A percentile compares a stretch with the other conserved stretches of the same genome.
Evolutionary conservation across 306 rosid species (phyloP).

Genomic region (Hippophae rhamnoides): DNA sequence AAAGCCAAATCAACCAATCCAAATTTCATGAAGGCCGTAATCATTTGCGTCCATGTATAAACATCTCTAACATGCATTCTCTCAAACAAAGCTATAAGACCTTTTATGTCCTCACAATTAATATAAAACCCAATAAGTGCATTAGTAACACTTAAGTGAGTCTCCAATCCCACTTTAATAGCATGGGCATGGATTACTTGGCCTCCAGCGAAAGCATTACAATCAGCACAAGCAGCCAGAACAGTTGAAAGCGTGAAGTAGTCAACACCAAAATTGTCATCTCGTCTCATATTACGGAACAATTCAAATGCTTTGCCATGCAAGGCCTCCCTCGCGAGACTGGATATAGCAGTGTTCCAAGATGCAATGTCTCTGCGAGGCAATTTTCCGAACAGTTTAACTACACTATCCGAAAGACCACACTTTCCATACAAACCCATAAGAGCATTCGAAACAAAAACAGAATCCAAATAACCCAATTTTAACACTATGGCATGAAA

Average conservation of each 20-base stretch:
- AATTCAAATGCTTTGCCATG: constrained; percentile 31
- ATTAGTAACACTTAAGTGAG: constrained; percentile 60
- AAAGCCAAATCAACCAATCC: constrained; percentile 51
- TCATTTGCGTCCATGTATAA: constrained; percentile 67
- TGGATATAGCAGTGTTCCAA: constrained; percentile 58
- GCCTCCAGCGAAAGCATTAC: constrained; percentile 37
- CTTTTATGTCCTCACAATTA: constrained; percentile 33
- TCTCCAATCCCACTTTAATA: constrained; percentile 52
- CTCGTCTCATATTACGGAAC: constrained; percentile 38
- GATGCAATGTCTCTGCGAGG: constrained; percentile 48
- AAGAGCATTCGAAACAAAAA: constrained; percentile 58
- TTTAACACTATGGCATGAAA: constrained; percentile 54
- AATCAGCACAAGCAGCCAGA: constrained; percentile 42
- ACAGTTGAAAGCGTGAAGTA: constrained; percentile 56
- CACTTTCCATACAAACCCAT: constrained; percentile 49
- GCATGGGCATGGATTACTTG: constrained; percentile 51
- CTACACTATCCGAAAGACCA: constrained; percentile 28
- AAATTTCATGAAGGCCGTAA: constrained; percentile 52
- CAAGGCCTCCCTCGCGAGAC: constrained; percentile 38
- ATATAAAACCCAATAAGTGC: constrained; percentile 58
- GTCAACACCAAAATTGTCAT: constrained; percentile 32
- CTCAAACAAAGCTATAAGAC: constrained; percentile 42
- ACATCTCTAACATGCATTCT: constrained; percentile 52
- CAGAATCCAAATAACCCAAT: constrained; percentile 35
- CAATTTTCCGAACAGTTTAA: constrained; percentile 47